Evolutionary conservation across 2,329 filamentous ascomycete genomes (phyloP), one percentile per base, ranked within the genome.

Genomic region (Alternaria ventricosa): DNA sequence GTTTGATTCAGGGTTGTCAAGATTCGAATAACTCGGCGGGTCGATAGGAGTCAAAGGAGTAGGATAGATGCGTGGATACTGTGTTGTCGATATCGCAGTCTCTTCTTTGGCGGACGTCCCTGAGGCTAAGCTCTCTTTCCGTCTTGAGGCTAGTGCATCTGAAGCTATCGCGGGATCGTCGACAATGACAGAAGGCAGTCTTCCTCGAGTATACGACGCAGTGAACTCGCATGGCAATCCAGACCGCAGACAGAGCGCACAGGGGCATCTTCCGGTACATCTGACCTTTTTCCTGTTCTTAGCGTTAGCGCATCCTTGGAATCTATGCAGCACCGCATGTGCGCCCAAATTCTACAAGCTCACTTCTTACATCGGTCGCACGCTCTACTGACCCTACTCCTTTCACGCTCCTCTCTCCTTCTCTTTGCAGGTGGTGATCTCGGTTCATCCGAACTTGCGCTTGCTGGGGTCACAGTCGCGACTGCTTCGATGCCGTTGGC

Each of bases 341-440:
- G 55, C 55, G 54, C 49, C 28, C 49, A 59, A 49, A 51, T 41
- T 27, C 36, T 10, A 45, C 45, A 64, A 55, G 54, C 77, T 72
- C 70, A 84, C 83, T 78, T 82, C 72, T 85, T 85, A 73, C 83
- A 85, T 57, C 79, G 75, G 72, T 85, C 83, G 68, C 83, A 85
- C 18, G 83, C 83, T 27, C 83, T 78, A 61, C 81, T 84, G 54
- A 84, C 83, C 55, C 82, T 78, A 22, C 78, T 77, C 18, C 82
- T 71, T 54, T 82, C 81, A 30, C 65, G 70, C 1, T 75, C 75
- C 47, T 79, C 75, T 63, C 73, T 78, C 46, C 75, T 70, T 22
- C 77, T 72, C 66, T 79, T 79, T 8, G 73, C 69, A 25, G 74
- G 66, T 22, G 75, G 68, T 18, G 69, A 65, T 57, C 65, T 57